A percentile compares a stretch with the other conserved stretches of the same genome.
Evolutionary conservation across 2,329 filamentous ascomycete species (phyloP).

Genomic region (Thelonectria olida): DNA sequence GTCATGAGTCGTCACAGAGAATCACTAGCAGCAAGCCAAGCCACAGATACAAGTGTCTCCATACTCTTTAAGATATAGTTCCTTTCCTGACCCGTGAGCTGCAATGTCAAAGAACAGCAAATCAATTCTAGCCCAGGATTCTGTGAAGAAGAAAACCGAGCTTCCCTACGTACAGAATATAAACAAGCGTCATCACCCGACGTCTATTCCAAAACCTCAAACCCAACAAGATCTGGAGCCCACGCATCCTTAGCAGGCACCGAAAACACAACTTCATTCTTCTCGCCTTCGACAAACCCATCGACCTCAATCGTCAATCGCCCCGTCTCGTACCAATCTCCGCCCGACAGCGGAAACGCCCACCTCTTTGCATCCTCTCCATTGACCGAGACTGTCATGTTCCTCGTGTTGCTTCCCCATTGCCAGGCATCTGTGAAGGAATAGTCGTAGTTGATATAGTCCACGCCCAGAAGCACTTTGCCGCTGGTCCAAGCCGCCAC

Average conservation of each 20-base stretch:
- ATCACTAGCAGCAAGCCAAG: too few relatives aligned
- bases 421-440: conserved; percentile 52
- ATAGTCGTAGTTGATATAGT: conserved; percentile 64
- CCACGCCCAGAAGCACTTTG: conserved; percentile 54
- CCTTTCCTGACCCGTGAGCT: too few relatives aligned
- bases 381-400: conserved; percentile 61
- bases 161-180: too few relatives aligned
- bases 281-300: conserved; percentile 53
- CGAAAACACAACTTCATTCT: conserved; percentile 50
- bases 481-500: conserved; percentile 43
- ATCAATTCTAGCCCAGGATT: too few relatives aligned
- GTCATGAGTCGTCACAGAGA: too few relatives aligned
- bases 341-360: conserved; percentile 59
- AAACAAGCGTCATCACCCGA: too few relatives aligned
- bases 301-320: conserved; percentile 54
- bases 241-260: conserved; percentile 36
- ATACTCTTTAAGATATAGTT: too few relatives aligned
- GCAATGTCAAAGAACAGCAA: too few relatives aligned
- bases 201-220: conserved; percentile 41
- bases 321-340: conserved; percentile 60
- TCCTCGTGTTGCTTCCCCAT: conserved; percentile 57
- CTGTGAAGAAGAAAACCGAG: too few relatives aligned
- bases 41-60: too few relatives aligned
- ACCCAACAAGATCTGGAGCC: conserved; percentile 55
- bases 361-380: conserved; percentile 52